Percentiles rank a stretch among this genome's conserved stretches.
These are phyloP conservation scores for Elaeagnus macrophylla DNA, from an alignment of 306 rosid genomes.

Conservation along the genomic window DNA sequence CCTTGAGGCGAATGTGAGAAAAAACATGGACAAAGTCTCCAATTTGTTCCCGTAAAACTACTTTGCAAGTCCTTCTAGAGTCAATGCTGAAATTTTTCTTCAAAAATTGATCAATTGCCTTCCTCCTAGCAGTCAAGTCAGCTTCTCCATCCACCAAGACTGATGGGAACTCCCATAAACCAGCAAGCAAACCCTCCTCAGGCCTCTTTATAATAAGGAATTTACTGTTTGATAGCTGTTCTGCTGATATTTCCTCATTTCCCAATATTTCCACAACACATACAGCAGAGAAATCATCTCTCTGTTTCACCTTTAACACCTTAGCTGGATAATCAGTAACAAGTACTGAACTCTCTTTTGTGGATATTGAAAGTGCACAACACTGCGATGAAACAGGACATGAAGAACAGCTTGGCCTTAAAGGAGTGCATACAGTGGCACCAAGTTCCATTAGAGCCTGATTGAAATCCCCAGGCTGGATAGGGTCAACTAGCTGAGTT, in stretches of 20 bases:
- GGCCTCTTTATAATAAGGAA: slow-evolving; percentile 85
- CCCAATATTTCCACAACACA: slow-evolving; percentile 76
- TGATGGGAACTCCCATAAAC: slow-evolving; percentile 97
- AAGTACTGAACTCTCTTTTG: slow-evolving; percentile 34
- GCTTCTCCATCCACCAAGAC: slow-evolving; percentile 55
- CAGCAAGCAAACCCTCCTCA: slow-evolving; percentile 85
- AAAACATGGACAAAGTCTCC: slow-evolving; percentile 86
- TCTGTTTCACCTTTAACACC: slow-evolving; percentile 46
- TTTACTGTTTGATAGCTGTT: slow-evolving; percentile 28
- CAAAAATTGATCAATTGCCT: slow-evolving; percentile 42
- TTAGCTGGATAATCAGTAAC: slow-evolving; percentile 81
- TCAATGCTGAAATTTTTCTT: slow-evolving; percentile 40
- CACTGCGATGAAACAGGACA: slow-evolving; percentile 77
- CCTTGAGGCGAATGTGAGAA: slow-evolving; percentile 82
- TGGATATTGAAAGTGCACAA: slow-evolving; percentile 45
- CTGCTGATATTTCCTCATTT: slow-evolving; percentile 22
- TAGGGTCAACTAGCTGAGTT: slow-evolving; percentile 70
- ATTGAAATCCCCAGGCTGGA: slow-evolving; percentile 84
- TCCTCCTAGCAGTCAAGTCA: slow-evolving; percentile 35
- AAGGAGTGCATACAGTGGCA: slow-evolving; percentile 70
- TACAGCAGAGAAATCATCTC: slow-evolving; percentile 61
- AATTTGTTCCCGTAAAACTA: slow-evolving; percentile 55
- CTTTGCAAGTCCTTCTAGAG: slow-evolving; percentile 32
- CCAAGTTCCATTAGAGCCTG: slow-evolving; percentile 98
- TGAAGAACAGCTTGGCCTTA: slow-evolving; percentile 60